These are phyloP conservation scores for Saccharata proteae DNA, from an alignment of 2,329 filamentous ascomycete species.

Conservation along the genomic window DNA sequence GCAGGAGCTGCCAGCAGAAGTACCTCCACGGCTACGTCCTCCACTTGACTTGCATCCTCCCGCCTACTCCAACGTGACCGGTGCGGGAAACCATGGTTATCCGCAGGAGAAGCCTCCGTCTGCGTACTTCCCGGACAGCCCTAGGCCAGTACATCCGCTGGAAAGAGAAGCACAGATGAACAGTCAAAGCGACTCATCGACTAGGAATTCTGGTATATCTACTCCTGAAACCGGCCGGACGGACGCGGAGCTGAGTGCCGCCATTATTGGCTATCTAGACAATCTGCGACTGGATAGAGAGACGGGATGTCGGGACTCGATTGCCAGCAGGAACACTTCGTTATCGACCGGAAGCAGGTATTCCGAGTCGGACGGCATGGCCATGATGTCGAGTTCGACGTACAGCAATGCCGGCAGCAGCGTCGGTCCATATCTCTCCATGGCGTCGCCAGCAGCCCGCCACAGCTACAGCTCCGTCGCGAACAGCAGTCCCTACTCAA, in stretches of 20 bases:
- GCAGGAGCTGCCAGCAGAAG: conserved; percentile 5
- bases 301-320: conserved; percentile 1
- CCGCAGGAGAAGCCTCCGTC: background rate
- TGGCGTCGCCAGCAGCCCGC: conserved; percentile 2
- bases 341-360: conserved; percentile 4
- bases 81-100: background rate
- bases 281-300: conserved; percentile 1
- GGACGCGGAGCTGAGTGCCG: conserved; percentile 2
- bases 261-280: conserved; percentile 4
- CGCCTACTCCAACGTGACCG: too few relatives aligned
- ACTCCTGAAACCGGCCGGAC: background rate
- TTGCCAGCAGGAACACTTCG: conserved; percentile 1
- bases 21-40: conserved; percentile 3
- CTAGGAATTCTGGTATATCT: background rate
- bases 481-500: conserved; percentile 4
- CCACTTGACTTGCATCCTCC: conserved; percentile 5
- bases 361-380: conserved; percentile 3
- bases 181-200: conserved; percentile 2
- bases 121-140: conserved; percentile 6
- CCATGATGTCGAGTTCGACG: background rate
- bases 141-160: conserved; percentile 4
- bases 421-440: background rate
- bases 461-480: conserved; percentile 8
- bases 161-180: conserved; percentile 5
- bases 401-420: conserved; percentile 1